Percentiles rank a stretch among this genome's conserved stretches.
These are phyloP conservation scores for Orbilia javanica DNA, from an alignment of 2,329 filamentous ascomycete species.

Conservation along the genomic window DNA sequence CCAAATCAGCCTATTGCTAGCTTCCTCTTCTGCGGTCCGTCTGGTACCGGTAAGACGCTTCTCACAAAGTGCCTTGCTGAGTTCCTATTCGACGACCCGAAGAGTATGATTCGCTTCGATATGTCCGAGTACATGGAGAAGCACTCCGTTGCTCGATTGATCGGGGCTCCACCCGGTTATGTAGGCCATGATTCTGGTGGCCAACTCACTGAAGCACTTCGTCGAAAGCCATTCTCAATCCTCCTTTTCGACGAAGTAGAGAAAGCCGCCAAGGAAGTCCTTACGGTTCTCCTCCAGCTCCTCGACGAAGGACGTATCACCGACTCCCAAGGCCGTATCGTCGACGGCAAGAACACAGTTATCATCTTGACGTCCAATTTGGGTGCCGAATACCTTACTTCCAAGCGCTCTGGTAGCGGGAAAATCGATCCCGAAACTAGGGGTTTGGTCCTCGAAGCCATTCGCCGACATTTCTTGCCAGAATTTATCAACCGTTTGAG, in stretches of 20 bases:
- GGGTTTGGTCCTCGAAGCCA: slow-evolving; percentile 88
- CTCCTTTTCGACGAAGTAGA: slow-evolving; percentile 98
- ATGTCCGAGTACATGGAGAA: slow-evolving; percentile 99
- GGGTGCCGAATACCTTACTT: slow-evolving; percentile 84
- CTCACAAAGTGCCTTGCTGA: slow-evolving; percentile 97
- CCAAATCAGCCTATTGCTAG: slow-evolving; percentile 91
- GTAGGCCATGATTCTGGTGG: slow-evolving; percentile 96
- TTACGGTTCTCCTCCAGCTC: slow-evolving; percentile 97
- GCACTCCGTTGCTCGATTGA: slow-evolving; percentile 95
- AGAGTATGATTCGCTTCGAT: slow-evolving; percentile 98
- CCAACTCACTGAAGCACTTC: slow-evolving; percentile 93
- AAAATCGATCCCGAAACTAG: slow-evolving; percentile 85
- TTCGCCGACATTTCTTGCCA: slow-evolving; percentile 96
- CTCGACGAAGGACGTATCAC: slow-evolving; percentile 99
- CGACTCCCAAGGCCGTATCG: slow-evolving; percentile 92
- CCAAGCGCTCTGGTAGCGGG: slow-evolving; percentile 74
- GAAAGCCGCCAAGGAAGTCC: slow-evolving; percentile 96
- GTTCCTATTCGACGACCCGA: slow-evolving; percentile 96
- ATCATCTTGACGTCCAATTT: slow-evolving; percentile 99
- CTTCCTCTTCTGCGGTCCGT: slow-evolving; percentile 98
- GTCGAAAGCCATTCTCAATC: slow-evolving; percentile 96
- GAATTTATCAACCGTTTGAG: slow-evolving; percentile 99
- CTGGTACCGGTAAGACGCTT: slow-evolving; percentile 96
- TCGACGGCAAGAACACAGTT: slow-evolving; percentile 97
- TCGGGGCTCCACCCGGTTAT: slow-evolving; percentile 95